These are phyloP conservation scores for Xylaria sp. DNA, from an alignment of 2,329 filamentous ascomycete genomes.

Conservation along the genomic window DNA sequence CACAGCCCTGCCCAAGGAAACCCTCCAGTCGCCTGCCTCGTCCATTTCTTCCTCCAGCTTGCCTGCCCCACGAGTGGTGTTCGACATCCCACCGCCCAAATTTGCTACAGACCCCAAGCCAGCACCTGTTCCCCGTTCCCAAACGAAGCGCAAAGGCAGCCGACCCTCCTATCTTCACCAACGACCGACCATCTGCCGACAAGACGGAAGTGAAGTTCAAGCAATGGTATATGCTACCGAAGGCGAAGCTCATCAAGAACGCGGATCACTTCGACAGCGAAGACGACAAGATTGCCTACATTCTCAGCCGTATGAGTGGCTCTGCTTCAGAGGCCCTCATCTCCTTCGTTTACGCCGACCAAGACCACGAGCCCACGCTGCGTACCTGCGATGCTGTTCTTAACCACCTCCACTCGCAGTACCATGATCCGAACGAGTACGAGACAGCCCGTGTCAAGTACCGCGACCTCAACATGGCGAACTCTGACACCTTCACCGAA, in stretches of 20 bases:
- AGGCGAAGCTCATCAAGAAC: background rate
- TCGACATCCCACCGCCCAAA: no score
- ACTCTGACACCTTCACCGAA: background rate
- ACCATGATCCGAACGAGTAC: background rate
- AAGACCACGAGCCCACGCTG: background rate
- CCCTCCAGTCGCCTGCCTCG: no score
- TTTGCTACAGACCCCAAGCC: no score
- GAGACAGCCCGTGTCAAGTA: background rate
- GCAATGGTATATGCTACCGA: no score
- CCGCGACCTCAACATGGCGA: background rate
- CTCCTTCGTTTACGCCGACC: background rate
- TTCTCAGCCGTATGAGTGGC: no score
- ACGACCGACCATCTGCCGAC: background rate
- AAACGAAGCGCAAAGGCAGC: no score
- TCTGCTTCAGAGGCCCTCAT: background rate
- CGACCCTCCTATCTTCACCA: background rate
- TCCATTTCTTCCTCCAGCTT: no score
- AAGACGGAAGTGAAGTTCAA: background rate
- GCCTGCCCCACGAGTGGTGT: no score
- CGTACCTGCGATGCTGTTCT: background rate
- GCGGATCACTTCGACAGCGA: no score
- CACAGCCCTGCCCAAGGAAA: no score
- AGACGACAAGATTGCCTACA: no score
- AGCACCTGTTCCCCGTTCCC: no score
- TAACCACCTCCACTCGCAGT: background rate